Base-by-base conservation (phyloP, 371 early-diverging fungal species). In the Dichotomocladium elegans region DNA sequence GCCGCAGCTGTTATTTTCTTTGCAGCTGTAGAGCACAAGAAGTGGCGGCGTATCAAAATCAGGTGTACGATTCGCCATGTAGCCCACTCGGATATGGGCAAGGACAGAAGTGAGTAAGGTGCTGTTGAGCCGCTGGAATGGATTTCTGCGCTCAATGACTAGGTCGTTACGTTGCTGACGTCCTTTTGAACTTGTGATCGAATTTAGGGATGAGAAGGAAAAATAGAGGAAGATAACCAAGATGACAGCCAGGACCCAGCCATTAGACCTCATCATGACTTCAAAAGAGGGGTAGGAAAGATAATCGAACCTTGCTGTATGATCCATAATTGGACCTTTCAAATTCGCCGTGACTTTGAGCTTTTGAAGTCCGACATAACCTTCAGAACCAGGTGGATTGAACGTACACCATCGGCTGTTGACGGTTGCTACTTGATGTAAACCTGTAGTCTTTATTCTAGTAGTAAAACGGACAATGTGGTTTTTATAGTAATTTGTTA, bases 21-120 rank as follows among this genome's bases (percentile, higher is more conserved):
- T 33, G 40, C 77, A 68, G 11, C 55, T 58, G 37, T 68, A 71
- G 0, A 67, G 11, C 4, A 73, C 50, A 3, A 77, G 59, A 1
- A 77, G 27, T 0, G 72, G 71, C 3, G 77, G 77, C 25, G 70
- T 73, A 8, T 71, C 71, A 40, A 52, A 47, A 21, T 61, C 55
- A 4, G 77, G 77, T 22, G 74, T 77, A 9, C 70, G 57, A 27
- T 73, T 73, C n/a, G 71, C 61, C 1, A 68, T 69, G 50, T 77
- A 77, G 33, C 68, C 66, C 0, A 56, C 41, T 22, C 62, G 66
- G 21, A 73, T 59, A 41, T 73, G 77, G 7, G 70, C 71, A 14
- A 73, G 59, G 3, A 58, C 77, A 7, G 70, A 70, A 15, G 42
- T 42, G 30, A 56, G 40, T 10, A 56, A 43, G 17, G 56, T 47